phyloP scores from a whole-genome alignment of 2,329 filamentous ascomycete genomes.

The Fusarium piperis region DNA sequence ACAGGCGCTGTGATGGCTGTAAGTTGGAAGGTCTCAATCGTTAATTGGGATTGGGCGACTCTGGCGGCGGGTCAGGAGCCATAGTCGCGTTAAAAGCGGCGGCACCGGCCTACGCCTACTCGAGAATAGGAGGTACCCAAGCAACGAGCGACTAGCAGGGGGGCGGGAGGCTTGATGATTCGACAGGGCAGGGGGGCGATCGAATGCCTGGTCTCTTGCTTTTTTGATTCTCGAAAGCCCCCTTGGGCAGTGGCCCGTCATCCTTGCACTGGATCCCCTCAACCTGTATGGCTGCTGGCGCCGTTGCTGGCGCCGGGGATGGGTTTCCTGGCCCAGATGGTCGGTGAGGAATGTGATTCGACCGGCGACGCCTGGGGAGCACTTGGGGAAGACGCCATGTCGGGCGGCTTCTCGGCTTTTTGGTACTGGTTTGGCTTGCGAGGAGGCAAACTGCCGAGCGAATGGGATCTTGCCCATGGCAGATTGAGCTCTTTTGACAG shows the following conservation, averaged over 20 bases:
- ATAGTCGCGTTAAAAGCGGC: conserved; percentile 42
- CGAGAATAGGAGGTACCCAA: conserved; percentile 19
- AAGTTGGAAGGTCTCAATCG: conserved; percentile 28
- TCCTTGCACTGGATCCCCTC: conserved; percentile 30
- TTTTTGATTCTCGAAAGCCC: conserved; percentile 41
- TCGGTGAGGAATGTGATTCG: conserved; percentile 45
- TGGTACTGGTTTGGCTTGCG: conserved; percentile 29
- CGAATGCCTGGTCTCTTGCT: conserved; percentile 28
- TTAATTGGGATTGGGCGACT: conserved; percentile 37
- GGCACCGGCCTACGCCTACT: conserved; percentile 34
- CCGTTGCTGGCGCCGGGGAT: conserved; percentile 41
- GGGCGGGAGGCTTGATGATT: conserved; percentile 30
- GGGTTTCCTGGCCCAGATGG: conserved; percentile 42
- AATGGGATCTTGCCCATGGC: conserved; percentile 33
- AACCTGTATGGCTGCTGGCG: conserved; percentile 37
- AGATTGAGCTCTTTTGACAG: conserved; percentile 26
- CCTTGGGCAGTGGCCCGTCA: conserved; percentile 24
- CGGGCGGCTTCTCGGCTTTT: conserved; percentile 27
- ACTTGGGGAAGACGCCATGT: conserved; percentile 20
- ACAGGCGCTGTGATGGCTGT: conserved; percentile 37
- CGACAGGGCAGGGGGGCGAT: conserved; percentile 22
- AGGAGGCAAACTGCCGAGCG: conserved; percentile 39
- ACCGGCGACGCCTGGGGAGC: conserved; percentile 25
- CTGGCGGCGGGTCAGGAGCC: conserved; percentile 24
- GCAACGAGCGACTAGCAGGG: conserved; percentile 14